These are phyloP conservation scores for Yarrowia sp. DNA, from an alignment of 805 yeast genomes.

Conservation along the genomic window DNA sequence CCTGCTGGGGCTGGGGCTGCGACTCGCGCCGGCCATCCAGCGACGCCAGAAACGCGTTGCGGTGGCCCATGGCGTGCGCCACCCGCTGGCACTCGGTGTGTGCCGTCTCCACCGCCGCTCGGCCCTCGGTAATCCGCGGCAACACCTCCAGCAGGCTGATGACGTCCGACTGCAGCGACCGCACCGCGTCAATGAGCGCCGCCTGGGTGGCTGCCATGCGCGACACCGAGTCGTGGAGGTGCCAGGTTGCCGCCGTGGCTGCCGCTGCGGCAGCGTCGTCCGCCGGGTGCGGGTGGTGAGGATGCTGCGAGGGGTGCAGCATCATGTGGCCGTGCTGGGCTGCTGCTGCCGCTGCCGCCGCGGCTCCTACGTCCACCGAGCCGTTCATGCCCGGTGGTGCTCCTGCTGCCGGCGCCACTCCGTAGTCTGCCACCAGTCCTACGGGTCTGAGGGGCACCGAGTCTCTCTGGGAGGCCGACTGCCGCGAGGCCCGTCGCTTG, in stretches of 20 bases:
- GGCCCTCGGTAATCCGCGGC: conserved; percentile 29
- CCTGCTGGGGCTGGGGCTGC: conserved; percentile 37
- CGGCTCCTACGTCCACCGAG: conserved; percentile 22
- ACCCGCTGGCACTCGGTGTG: conserved; percentile 35
- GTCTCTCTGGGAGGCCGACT: conserved; percentile 46
- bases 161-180: conserved; percentile 19
- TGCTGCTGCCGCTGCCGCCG: conserved; percentile 4
- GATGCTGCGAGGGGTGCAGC: conserved; percentile 28
- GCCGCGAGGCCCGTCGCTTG: conserved; percentile 73
- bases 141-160: conserved; percentile 19
- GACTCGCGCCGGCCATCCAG: conserved; percentile 33
- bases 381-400: conserved; percentile 33
- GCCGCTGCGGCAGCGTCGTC: conserved; percentile 37
- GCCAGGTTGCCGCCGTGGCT: conserved; percentile 32
- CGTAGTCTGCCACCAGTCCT: conserved; percentile 37
- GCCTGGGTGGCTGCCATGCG: conserved; percentile 24
- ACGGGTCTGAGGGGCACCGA: conserved; percentile 44
- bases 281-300: conserved; percentile 33
- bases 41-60: conserved; percentile 27
- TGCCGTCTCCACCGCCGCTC: conserved; percentile 23
- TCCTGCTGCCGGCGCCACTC: conserved; percentile 18
- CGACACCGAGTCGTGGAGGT: conserved; percentile 28
- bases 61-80: conserved; percentile 29
- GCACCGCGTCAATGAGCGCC: conserved; percentile 19
- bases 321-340: conserved; percentile 35